A percentile compares a stretch with the other conserved stretches of the same genome.
Evolutionary conservation across 495 filamentous ascomycete genomes (phyloP).

Genomic region (Aeminium ludgeri): DNA sequence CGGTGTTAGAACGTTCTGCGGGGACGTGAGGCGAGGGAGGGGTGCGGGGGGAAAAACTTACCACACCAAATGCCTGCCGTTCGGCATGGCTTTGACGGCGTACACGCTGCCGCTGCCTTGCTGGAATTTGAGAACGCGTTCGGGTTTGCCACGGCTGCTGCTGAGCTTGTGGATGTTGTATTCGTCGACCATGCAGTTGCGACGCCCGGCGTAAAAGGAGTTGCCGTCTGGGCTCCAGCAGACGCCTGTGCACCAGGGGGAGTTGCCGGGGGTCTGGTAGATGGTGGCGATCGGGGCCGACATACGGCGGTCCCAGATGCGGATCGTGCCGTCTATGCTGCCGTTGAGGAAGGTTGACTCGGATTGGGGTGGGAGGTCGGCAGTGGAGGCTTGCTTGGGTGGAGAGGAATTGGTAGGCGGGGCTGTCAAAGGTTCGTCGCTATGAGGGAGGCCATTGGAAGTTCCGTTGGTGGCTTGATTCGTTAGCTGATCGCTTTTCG

Average conservation of each 20-base stretch:
- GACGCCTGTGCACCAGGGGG: slow-evolving; percentile 97
- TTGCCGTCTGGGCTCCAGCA: slow-evolving; percentile 96
- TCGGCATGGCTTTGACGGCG: slow-evolving; percentile 76
- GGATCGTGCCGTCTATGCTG: slow-evolving; percentile 72
- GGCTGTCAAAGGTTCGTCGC: slow-evolving; percentile 7
- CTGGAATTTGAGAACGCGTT: slow-evolving; percentile 79
- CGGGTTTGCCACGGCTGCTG: slow-evolving; percentile 42
- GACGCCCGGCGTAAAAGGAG: slow-evolving; percentile 78
- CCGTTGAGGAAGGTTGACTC: slow-evolving; percentile 73
- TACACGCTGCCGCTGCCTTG: slow-evolving; percentile 77
- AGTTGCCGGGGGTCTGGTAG: slow-evolving; percentile 47
- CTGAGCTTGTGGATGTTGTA: slow-evolving; percentile 59
- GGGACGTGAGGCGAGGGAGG: not conserved
- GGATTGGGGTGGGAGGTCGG: slow-evolving; percentile 21
- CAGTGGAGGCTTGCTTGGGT: slow-evolving; percentile 17
- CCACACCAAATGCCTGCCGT: slow-evolving; percentile 85
- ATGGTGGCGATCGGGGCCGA: slow-evolving; percentile 64
- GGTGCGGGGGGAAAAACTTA: slow-evolving; percentile 24
- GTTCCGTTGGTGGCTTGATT: too few relatives aligned
- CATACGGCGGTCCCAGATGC: slow-evolving; percentile 78
- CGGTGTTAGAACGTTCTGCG: not conserved
- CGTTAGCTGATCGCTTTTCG: not conserved
- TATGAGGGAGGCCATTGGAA: slow-evolving; percentile 11
- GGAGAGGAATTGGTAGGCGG: slow-evolving; percentile 9
- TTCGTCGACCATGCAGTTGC: slow-evolving; percentile 92